Evolutionary conservation across 2,329 filamentous ascomycete genomes (phyloP), one percentile per base, ranked within the genome.

Genomic region (Colletotrichum agaves): DNA sequence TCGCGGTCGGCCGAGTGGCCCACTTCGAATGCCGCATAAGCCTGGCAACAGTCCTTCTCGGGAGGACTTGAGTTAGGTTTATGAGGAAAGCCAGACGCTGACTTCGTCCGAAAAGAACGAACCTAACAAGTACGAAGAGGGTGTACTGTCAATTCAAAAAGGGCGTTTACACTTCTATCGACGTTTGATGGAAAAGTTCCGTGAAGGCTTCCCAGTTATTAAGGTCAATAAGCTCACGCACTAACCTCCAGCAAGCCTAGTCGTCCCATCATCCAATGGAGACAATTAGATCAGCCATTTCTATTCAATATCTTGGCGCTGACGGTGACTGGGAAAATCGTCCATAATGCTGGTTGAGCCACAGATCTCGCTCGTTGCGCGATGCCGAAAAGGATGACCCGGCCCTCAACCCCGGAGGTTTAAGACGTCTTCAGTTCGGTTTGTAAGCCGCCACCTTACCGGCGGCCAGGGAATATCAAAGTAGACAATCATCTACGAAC

Each of bases 221-320:
- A 46, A 33, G 12, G 21, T 33, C 17, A 39, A 47, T 41, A 59
- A 59, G 56, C 56, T 59, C 56, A 59, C 15, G 37, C 56, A 33
- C 56, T 49, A 49, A 13, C 37, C 52, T 43, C 52, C 37, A 31
- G 12, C 19, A 27, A 41, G 27, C 23, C 7, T 43, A 27, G 35
- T 27, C 15, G 50, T 53, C 33, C 47, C 33, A 35, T 53, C 17
- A 53, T 4, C 4, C 15, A 31, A 11, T n/a, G n/a, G 15, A 23
- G 13, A 15, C n/a, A 23, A 49, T 49, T 31, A 17, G 17, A 31
- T 31, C 44, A 33, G 33, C 52, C 19, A 11, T 33, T 17, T 15
- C 33, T 19, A 11, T 35, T 21, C 15, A 35, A 8, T 33, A 10
- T 50, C 8, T 43, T 23, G 12, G 43, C 2, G 23, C 55, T 6